A percentile compares a stretch with the other conserved stretches of the same genome.
Evolutionary conservation across 768 basidiomycete species (phyloP).

Genomic region (Lentinula boryana): DNA sequence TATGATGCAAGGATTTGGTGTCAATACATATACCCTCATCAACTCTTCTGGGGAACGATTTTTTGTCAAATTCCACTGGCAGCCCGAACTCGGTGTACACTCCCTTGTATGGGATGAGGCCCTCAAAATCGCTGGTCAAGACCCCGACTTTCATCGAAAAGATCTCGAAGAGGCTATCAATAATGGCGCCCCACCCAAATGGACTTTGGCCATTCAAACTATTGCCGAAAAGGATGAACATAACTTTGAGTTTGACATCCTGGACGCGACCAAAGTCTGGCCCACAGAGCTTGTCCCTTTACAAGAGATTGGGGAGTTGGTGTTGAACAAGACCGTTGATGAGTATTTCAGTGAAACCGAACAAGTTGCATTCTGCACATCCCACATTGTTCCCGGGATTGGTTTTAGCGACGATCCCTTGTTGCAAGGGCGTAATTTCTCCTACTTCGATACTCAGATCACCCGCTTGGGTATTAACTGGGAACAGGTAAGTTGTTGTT

Average conservation of each 20-base stretch:
- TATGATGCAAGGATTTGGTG: constrained; percentile 88
- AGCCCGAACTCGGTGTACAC: constrained; percentile 77
- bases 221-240: constrained; percentile 70
- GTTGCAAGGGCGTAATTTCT: constrained; percentile 82
- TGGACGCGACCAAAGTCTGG: constrained; percentile 85
- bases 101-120: constrained; percentile 88
- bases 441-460: constrained; percentile 83
- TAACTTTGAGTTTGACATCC: constrained; percentile 81
- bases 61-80: constrained; percentile 89
- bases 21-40: constrained; percentile 78
- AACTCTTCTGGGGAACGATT: constrained; percentile 60
- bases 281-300: constrained; percentile 79
- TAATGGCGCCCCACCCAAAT: constrained; percentile 64
- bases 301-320: constrained; percentile 70
- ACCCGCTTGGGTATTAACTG: constrained; percentile 78
- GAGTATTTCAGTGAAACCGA: constrained; percentile 87
- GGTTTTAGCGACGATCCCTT: constrained; percentile 75
- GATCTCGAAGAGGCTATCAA: constrained; percentile 82
- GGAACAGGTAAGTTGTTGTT: constrained; percentile 41
- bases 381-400: constrained; percentile 61
- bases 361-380: constrained; percentile 81
- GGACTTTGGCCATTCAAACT: constrained; percentile 72
- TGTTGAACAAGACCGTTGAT: constrained; percentile 50
- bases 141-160: constrained; percentile 87
- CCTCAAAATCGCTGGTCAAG: constrained; percentile 75